phyloP scores from a whole-genome alignment of 805 yeast species.

The Yamadazyma akitaensis region DNA sequence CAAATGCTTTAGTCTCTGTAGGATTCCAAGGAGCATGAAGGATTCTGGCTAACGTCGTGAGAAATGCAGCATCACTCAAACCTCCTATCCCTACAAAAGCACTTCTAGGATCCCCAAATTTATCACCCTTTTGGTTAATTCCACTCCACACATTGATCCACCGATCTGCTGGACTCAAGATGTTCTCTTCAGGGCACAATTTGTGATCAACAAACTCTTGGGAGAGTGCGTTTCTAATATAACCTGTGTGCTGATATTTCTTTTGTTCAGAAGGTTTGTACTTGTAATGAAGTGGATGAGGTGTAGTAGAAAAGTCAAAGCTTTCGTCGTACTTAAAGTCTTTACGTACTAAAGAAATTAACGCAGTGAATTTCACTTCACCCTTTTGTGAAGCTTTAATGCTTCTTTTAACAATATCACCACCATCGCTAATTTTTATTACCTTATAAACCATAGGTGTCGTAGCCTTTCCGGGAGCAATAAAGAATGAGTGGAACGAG shows the following conservation, averaged over 20 bases:
- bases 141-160: conserved; percentile 43
- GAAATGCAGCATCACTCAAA: conserved; percentile 35
- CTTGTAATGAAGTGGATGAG: conserved; percentile 20
- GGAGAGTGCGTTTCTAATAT: conserved; percentile 34
- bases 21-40: conserved; percentile 44
- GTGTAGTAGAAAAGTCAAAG: conserved; percentile 14
- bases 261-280: conserved; percentile 25
- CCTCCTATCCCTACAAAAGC: conserved; percentile 38
- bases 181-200: conserved; percentile 34
- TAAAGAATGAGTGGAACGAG: conserved; percentile 61
- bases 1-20: conserved; percentile 26
- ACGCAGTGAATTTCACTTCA: conserved; percentile 48
- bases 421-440: conserved; percentile 48
- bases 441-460: conserved; percentile 54
- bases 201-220: conserved; percentile 33
- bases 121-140: conserved; percentile 12
- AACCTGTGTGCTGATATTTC: conserved; percentile 34
- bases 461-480: conserved; percentile 49
- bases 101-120: conserved; percentile 17
- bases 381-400: conserved; percentile 56
- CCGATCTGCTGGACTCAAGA: conserved; percentile 29
- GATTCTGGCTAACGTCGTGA: conserved; percentile 41
- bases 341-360: conserved; percentile 39
- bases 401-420: conserved; percentile 48
- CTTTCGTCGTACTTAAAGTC: conserved; percentile 2